Base-by-base conservation (phyloP, 306 rosid species). In the Ormosia emarginata region DNA sequence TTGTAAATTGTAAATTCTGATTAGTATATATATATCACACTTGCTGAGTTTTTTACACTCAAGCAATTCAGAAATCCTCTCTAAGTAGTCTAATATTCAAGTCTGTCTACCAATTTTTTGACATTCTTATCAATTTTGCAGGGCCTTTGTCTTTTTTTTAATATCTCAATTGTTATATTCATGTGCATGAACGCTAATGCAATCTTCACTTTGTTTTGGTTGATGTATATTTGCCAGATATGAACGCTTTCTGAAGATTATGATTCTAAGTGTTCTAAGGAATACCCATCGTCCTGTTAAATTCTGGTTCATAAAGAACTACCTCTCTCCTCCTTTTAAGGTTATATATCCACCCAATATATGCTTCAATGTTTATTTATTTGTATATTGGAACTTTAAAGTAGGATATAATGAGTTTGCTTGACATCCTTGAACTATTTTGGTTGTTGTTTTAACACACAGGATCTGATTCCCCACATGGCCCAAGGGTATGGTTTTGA, bases 221-320 rank as follows among this genome's bases (percentile, higher is more conserved):
- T 84, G 67, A 84, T 67, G 53, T 49, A 46, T 67, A 71, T 74
- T 81, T 89, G 67, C 84, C 94, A 96, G 99, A 62, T 96, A 96
- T 75, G 99, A 96, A 67, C 97, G 99, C 2, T 96, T 96, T 89
- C 80, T 89, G 84, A 96, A 93, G 91, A 96, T 96, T 81, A 96
- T 96, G 99, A 96, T 96, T 82, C 87, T 96, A 56, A 93, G 94
- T 76, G 99, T 96, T 82, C 86, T 96, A 40, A 96, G 93, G 93
- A 96, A 93, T 87, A 92, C 98, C 57, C 84, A 14, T 13, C 99
- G 98, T 76, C 99, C 99, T 0, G 98, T 96, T 68, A 93, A 96
- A 86, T 96, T 96, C 90, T 96, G 99, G 99, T 96, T 96, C 87
- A 96, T 96, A 80, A 96, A 96, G 93, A 96, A 96, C 82, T 93